phyloP scores from a whole-genome alignment of 441 rosid genomes.

The Heliophila coronopifolia region DNA sequence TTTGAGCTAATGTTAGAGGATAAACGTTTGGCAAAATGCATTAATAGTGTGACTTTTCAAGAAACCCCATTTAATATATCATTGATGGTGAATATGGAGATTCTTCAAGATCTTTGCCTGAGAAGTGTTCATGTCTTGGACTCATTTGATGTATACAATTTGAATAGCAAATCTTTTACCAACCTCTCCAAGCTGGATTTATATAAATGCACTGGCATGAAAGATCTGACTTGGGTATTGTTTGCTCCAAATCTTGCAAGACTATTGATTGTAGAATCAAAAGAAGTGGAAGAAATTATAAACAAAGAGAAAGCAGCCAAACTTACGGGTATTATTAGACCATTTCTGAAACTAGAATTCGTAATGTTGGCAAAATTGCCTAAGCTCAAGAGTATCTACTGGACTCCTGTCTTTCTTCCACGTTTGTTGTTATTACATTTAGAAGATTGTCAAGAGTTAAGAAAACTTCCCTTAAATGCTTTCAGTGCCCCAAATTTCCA shows the following conservation, averaged over 20 bases:
- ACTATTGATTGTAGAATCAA: not conserved
- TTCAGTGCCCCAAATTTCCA: no score
- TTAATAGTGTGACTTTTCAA: fast-evolving
- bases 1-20: not conserved
- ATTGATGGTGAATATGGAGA: not conserved
- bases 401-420: constrained; percentile 9
- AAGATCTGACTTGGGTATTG: constrained; percentile 27
- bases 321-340: not conserved
- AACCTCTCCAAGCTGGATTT: fast-evolving
- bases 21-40: not conserved
- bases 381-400: constrained; percentile 7
- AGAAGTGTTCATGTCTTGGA: not conserved
- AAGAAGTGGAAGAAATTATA: constrained; percentile 5
- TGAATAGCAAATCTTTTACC: not conserved
- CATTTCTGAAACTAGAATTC: constrained; percentile 20
- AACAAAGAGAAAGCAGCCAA: not conserved
- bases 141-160: not conserved
- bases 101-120: fast-evolving
- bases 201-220: fast-evolving
- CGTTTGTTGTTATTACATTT: not conserved
- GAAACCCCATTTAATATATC: not conserved
- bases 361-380: fast-evolving
- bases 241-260: constrained; percentile 20
- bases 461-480: constrained; percentile 20
- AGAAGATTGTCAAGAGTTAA: not conserved